These are phyloP conservation scores for Tinospora cordifolia DNA, from an alignment of 164 flowering plant genomes.

Conservation along the genomic window DNA sequence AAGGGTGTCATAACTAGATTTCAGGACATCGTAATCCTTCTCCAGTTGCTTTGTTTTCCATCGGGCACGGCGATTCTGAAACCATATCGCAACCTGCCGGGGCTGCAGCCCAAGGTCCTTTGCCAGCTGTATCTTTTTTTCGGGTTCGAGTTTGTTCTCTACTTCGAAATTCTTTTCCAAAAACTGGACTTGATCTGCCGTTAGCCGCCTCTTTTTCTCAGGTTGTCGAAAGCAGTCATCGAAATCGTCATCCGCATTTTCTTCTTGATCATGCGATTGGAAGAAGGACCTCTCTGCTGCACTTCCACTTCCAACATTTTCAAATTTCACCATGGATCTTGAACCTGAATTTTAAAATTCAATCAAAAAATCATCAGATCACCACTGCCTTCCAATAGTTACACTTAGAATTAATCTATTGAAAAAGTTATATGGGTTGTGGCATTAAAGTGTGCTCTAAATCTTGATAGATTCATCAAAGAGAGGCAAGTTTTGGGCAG, in stretches of 20 bases:
- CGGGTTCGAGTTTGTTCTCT: constrained; percentile 91
- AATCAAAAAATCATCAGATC: not conserved
- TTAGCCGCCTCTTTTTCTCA: constrained; percentile 72
- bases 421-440: not conserved
- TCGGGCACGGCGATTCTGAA: constrained; percentile 46
- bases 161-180: constrained; percentile 63
- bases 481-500: not conserved
- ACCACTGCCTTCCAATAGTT: not conserved
- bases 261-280: constrained; percentile 44
- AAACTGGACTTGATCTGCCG: constrained; percentile 49
- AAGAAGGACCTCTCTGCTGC: constrained; percentile 34
- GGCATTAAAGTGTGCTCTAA: not conserved
- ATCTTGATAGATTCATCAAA: not conserved
- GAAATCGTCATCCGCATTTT: constrained; percentile 50
- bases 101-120: constrained; percentile 73
- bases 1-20: constrained; percentile 38
- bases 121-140: constrained; percentile 66
- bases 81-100: constrained; percentile 63
- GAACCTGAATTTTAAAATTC: constrained; percentile 34
- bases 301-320: constrained; percentile 28
- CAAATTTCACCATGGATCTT: constrained; percentile 55
- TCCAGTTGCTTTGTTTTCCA: constrained; percentile 49
- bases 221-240: constrained; percentile 58
- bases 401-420: not conserved
- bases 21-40: constrained; percentile 37